Percentiles rank a stretch among this genome's conserved stretches.
These are phyloP conservation scores for Fusarium euwallaceae DNA, from an alignment of 2,329 filamentous ascomycete genomes.

Conservation along the genomic window DNA sequence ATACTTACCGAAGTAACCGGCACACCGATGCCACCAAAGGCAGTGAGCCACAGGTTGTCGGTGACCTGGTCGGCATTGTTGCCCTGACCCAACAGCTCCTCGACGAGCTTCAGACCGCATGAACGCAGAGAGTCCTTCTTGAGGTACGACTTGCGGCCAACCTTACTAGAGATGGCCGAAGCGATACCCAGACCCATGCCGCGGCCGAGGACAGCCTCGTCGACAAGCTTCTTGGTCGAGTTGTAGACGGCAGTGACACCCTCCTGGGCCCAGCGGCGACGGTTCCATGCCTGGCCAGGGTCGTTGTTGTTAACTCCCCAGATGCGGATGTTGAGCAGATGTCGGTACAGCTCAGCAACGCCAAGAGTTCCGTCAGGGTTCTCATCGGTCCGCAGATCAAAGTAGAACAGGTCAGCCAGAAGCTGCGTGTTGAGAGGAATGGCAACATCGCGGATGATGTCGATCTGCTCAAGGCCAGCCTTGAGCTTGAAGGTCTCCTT, in stretches of 20 bases:
- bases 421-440: constrained; percentile 70
- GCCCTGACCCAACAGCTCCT: constrained; percentile 53
- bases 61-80: constrained; percentile 50
- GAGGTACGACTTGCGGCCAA: constrained; percentile 48
- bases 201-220: constrained; percentile 51
- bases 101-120: constrained; percentile 55
- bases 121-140: constrained; percentile 55
- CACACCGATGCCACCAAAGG: constrained; percentile 57
- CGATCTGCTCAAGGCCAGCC: constrained; percentile 56
- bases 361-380: constrained; percentile 63
- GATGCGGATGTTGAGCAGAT: constrained; percentile 59
- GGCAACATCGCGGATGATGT: constrained; percentile 65
- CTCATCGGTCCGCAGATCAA: constrained; percentile 68
- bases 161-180: constrained; percentile 44
- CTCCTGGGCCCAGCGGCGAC: constrained; percentile 58
- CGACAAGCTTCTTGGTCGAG: constrained; percentile 56
- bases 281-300: constrained; percentile 60
- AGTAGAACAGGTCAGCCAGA: constrained; percentile 68
- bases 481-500: constrained; percentile 54
- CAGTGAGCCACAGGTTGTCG: constrained; percentile 55
- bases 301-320: constrained; percentile 64
- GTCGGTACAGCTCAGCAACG: constrained; percentile 56
- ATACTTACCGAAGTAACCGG: constrained; percentile 54
- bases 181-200: constrained; percentile 50
- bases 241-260: constrained; percentile 53